Conservation (phyloP, 768 basidiomycete species). For the Lanmaoa pseudosensibilis region DNA sequence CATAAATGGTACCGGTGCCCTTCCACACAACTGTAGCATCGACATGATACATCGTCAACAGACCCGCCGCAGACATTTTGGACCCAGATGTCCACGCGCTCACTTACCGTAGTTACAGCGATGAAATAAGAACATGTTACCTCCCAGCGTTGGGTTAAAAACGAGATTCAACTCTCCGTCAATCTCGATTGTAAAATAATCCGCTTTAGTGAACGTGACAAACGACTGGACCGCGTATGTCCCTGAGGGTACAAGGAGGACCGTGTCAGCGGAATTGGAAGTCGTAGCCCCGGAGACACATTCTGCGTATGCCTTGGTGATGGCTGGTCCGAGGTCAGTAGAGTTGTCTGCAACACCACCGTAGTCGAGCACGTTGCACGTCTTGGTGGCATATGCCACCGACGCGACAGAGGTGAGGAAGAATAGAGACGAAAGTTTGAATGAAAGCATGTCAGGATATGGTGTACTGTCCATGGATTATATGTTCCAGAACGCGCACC, state of each 20-base stretch:
- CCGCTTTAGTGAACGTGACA: background rate
- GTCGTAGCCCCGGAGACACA: background rate
- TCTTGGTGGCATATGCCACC: background rate
- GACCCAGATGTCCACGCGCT: background rate
- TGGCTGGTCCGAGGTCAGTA: conserved; percentile 6
- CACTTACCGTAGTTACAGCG: conserved; percentile 2
- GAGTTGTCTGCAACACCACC: conserved; percentile 9
- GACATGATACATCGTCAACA: background rate
- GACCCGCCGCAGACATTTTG: background rate
- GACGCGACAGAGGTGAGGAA: background rate
- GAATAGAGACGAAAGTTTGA: background rate
- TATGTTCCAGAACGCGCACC: background rate
- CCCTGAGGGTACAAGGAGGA: conserved; percentile 9
- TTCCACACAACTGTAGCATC: conserved; percentile 3
- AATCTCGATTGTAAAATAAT: conserved; percentile 1
- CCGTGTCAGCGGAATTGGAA: background rate
- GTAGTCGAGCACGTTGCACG: conserved; percentile 8
- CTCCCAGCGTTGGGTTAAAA: background rate
- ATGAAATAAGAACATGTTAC: conserved; percentile 6
- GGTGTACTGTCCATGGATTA: background rate
- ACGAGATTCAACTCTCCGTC: conserved; percentile 3
- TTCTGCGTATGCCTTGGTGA: conserved; percentile 1
- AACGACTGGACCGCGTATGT: background rate
- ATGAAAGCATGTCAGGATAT: background rate
- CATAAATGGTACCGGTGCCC: conserved; percentile 6